Conservation (phyloP, 2,329 filamentous ascomycete genomes). For the Sclerotinia glacialis region DNA sequence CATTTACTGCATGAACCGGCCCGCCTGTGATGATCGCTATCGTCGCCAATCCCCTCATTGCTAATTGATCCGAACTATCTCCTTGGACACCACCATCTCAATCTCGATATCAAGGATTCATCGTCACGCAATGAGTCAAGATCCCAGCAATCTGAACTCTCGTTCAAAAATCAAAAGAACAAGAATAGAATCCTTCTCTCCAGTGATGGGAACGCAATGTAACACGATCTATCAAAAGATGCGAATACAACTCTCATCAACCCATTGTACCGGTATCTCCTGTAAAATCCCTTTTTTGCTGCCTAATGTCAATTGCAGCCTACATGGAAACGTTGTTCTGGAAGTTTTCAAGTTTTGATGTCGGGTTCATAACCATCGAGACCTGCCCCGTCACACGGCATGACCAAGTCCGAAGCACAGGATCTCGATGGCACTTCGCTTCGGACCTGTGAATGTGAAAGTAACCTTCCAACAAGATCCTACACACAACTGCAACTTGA, state of each 20-base stretch:
- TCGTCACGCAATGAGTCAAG: background rate
- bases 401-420: background rate
- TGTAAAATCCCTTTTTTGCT: background rate
- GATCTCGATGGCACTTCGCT: background rate
- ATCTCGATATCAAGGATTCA: background rate
- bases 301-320: background rate
- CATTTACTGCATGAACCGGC: slow-evolving; percentile 2
- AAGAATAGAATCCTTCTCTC: slow-evolving; percentile 3
- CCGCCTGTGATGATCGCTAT: background rate
- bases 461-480: background rate
- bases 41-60: background rate
- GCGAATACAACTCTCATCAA: background rate
- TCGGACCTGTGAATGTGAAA: slow-evolving; percentile 9
- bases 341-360: background rate
- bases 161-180: background rate
- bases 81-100: background rate
- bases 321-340: background rate
- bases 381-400: background rate
- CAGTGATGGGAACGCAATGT: background rate
- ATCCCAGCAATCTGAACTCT: background rate
- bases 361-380: background rate
- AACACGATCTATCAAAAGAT: background rate
- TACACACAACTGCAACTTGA: background rate
- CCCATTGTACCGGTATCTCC: background rate
- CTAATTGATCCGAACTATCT: background rate